A percentile compares a stretch with the other conserved stretches of the same genome.
Evolutionary conservation across 768 basidiomycete species (phyloP).

Genomic region (Phylloporus sp.): DNA sequence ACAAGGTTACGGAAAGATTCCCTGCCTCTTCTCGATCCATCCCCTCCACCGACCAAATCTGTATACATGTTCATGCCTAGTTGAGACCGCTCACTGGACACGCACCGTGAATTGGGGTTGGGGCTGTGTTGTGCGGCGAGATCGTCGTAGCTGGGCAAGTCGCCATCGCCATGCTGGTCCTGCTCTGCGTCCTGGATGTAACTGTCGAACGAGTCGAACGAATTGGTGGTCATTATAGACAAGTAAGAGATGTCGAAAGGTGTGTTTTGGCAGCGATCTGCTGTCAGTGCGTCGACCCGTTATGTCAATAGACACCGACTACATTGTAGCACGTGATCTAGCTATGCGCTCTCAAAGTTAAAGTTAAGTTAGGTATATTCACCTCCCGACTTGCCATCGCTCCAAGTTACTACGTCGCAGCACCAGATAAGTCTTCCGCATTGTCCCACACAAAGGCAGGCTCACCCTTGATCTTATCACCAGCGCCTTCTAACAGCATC

Average conservation of each 20-base stretch:
- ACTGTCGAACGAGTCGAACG: conserved; percentile 21
- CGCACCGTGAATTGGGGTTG: conserved; percentile 78
- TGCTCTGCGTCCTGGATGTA: conserved; percentile 35
- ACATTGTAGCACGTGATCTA: conserved; percentile 11
- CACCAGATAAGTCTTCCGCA: too few relatives aligned
- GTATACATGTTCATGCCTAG: conserved; percentile 2
- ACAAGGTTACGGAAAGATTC: neutral
- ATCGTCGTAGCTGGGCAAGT: conserved; percentile 75
- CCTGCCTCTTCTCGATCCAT: conserved; percentile 85
- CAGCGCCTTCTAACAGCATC: neutral
- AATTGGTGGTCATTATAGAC: conserved; percentile 17
- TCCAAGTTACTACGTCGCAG: neutral
- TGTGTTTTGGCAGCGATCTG: too few relatives aligned
- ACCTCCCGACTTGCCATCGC: neutral
- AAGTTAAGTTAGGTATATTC: neutral
- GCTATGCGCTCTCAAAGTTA: neutral
- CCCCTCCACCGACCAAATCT: conserved; percentile 84
- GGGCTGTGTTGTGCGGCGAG: conserved; percentile 72
- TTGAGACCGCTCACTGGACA: conserved; percentile 1
- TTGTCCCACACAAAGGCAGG: neutral
- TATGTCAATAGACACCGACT: neutral
- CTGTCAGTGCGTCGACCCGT: too few relatives aligned
- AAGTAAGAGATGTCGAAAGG: neutral
- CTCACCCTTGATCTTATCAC: neutral
- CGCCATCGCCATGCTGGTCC: conserved; percentile 43